Evolutionary conservation across 2,329 filamentous ascomycete species (phyloP), one percentile per base, ranked within the genome.

Genomic region (Cercospora citrullina): DNA sequence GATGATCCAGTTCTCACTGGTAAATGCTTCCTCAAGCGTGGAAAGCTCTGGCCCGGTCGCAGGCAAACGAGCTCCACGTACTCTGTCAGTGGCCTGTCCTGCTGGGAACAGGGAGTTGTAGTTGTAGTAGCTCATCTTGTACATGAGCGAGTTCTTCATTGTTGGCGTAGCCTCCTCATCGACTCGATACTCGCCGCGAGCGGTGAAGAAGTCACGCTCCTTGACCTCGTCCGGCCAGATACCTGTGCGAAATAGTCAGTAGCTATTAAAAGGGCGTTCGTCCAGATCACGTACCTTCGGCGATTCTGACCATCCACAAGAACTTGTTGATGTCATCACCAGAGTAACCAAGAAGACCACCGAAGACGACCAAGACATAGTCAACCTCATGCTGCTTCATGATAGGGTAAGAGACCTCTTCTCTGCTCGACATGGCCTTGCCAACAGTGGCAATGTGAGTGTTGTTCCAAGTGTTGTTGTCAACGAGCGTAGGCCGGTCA

Each of bases 391-490:
- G 95, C 81, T 98, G 93, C 73, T 94, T 91, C 88, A 99, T 94
- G 79, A 99, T 99, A 2, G 93, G 93, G 81, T 99, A 99, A 83
- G 93, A 97, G 81, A 98, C 94, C 81, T 99, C 96, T 81, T 99
- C 95, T 57, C 92, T 87, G 7, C 94, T 97, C 83, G 91, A 95
- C 95, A 99, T 98, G 51, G 95, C 95, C 84, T 99, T 99, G 77
- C 95, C 95, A 67, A 99, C 95, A 14, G 95, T 99, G 63, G 95
- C 95, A 81, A 99, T 99, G 80, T 99, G 95, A 7, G 95, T 99
- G 84, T 99, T 99, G 86, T 99, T 99, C 95, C 95, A 99, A 2
- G 95, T 99, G 84, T 99, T 99, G 86, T 99, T 99, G 85, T 99
- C 95, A 36, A 99, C 95, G 36, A 99, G 86, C 1, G 95, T 99